Conservation (phyloP, 495 filamentous ascomycete species). For the Aspergillus steynii region DNA sequence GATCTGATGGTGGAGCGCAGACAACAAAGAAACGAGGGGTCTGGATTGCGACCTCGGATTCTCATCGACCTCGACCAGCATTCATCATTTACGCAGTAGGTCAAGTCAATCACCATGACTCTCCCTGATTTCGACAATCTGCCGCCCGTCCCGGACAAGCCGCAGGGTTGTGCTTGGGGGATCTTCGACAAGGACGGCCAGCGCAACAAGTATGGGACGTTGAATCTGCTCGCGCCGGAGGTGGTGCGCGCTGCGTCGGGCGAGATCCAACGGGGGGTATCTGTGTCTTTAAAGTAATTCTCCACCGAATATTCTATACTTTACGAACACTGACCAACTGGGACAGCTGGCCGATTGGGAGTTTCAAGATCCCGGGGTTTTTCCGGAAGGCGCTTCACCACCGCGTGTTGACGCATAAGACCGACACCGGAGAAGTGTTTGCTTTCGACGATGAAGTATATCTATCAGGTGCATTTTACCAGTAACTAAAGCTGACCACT, state of each 20-base stretch:
- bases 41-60: not conserved
- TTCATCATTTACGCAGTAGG: not conserved
- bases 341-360: conserved; percentile 40
- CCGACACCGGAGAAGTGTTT: conserved; percentile 22
- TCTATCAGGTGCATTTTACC: not conserved
- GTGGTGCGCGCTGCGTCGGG: conserved; percentile 50
- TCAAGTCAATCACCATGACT: not conserved
- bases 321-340: not conserved
- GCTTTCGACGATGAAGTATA: conserved; percentile 46
- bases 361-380: conserved; percentile 48
- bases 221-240: conserved; percentile 59
- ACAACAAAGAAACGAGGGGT: not conserved
- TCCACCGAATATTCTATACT: not conserved
- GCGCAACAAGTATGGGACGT: conserved; percentile 58
- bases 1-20: not conserved
- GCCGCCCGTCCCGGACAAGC: conserved; percentile 58
- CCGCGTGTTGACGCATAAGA: conserved; percentile 39
- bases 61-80: not conserved
- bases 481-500: not conserved
- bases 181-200: conserved; percentile 62
- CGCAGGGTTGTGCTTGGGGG: conserved; percentile 66
- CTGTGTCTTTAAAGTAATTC: conserved; percentile 59
- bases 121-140: conserved; percentile 57
- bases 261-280: conserved; percentile 55
- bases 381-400: conserved; percentile 54